Percentiles rank a stretch among this genome's conserved stretches.
phyloP scores from a whole-genome alignment of 2,329 filamentous ascomycete species.

The Trichoderma guizhouense region DNA sequence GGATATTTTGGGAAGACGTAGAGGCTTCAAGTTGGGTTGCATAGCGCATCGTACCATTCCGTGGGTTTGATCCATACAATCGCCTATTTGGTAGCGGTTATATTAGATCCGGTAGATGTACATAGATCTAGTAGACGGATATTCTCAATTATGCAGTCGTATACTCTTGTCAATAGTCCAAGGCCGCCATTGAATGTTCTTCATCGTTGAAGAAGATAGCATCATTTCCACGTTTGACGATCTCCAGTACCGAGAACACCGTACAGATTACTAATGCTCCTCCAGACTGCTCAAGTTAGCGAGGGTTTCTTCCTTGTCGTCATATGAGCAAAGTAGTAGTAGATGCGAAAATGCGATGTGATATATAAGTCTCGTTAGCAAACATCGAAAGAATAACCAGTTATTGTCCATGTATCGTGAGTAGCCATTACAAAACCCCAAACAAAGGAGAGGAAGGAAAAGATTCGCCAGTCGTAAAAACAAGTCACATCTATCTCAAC shows the following conservation, averaged over 20 bases:
- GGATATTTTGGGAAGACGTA: neutral
- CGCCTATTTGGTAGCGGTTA: neutral
- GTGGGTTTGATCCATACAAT: neutral
- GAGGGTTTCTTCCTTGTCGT: neutral
- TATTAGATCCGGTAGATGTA: neutral
- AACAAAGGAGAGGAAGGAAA: neutral
- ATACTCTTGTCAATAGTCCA: neutral
- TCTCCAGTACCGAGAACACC: neutral
- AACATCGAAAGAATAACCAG: neutral
- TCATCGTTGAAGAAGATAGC: neutral
- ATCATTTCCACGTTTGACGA: neutral
- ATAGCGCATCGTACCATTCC: neutral
- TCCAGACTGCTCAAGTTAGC: neutral
- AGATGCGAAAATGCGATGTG: neutral
- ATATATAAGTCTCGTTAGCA: neutral
- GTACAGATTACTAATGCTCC: neutral
- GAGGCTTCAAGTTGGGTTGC: neutral
- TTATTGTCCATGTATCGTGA: neutral
- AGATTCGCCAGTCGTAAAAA: neutral
- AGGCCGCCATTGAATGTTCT: neutral
- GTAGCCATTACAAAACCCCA: too few relatives aligned
- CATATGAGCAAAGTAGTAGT: neutral
- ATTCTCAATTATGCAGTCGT: neutral
- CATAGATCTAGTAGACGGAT: neutral
- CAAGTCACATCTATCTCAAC: conserved; percentile 27